Evolutionary conservation across 371 early-diverging fungal species (phyloP), one percentile per base, ranked within the genome.

Genomic region (Batkoa obscura): DNA sequence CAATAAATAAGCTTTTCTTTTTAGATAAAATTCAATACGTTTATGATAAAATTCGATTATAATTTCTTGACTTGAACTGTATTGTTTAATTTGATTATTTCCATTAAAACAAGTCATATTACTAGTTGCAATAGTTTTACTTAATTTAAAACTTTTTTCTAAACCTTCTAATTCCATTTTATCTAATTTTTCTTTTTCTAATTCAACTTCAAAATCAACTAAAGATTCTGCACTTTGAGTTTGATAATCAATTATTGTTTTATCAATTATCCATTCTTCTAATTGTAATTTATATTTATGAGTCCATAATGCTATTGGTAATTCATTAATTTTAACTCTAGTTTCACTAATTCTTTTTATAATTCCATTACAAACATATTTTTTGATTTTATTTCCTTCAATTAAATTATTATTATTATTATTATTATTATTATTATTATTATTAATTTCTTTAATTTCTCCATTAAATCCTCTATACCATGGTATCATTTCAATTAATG

Each of bases 31-130:
- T 45, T 83, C 72, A 36, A 92, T 62, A 31, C 99, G 80, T 8
- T 98, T 67, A 12, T 76, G 69, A 65, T 86, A 99, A 67, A 98
- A 99, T 57, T 99, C 99, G 52, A 70, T 65, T 23, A 99, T 60
- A 43, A 99, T 91, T 34, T 93, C 90, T 56, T 83, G 78, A 1
- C 90, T 71, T 0, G 71, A 72, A 2, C 62, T 60, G 64, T 98
- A 99, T 66, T 84, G 88, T 62, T 82, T 82, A 54, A 99, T 80
- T 17, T 86, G 79, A 2, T 90, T 94, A 31, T 90, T 75, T 15
- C 72, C 66, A 71, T 99, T 95, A 68, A 99, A 99, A 64, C 94
- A 96, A 2, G 99, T 96, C 82, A 99, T 81, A 65, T 99, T 99
- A 23, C 76, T 79, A 0, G 86, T 86, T 10, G 80, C 58, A 30